These are phyloP conservation scores for Penicillium brasilianum DNA, from an alignment of 2,329 filamentous ascomycete genomes.

Conservation along the genomic window DNA sequence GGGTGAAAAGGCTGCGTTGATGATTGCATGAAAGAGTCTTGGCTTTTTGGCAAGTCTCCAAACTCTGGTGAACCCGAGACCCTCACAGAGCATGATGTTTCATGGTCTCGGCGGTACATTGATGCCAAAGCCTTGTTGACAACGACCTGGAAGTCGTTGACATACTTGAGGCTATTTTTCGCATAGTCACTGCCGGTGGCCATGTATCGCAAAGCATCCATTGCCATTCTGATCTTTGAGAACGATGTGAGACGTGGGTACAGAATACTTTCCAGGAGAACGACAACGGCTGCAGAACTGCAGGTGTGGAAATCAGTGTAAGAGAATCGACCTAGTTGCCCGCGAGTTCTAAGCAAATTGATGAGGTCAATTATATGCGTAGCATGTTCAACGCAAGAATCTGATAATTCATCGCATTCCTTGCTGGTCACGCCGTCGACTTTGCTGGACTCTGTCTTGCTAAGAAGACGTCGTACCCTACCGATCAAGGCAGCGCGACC, in stretches of 20 bases:
- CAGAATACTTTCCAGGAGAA: constrained; percentile 10
- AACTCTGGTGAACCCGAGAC: too few species aligned
- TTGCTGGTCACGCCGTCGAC: too few species aligned
- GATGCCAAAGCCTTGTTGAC: constrained; percentile 12
- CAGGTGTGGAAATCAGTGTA: constrained; percentile 12
- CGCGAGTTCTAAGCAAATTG: neutral
- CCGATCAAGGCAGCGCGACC: constrained; percentile 9
- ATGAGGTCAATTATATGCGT: constrained; percentile 1
- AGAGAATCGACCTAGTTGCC: constrained; percentile 9
- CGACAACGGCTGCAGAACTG: constrained; percentile 7
- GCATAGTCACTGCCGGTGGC: constrained; percentile 8
- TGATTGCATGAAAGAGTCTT: too few species aligned
- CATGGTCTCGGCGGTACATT: neutral
- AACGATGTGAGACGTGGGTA: constrained; percentile 10
- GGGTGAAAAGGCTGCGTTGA: too few species aligned
- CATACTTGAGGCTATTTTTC: constrained; percentile 7
- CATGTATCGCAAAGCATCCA: constrained; percentile 8
- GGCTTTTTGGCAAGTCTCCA: too few species aligned
- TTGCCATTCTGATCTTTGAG: constrained; percentile 8
- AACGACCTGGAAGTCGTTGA: constrained; percentile 5
- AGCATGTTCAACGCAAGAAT: too few species aligned
- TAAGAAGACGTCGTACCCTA: constrained; percentile 8
- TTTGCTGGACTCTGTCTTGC: neutral
- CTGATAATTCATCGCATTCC: too few species aligned
- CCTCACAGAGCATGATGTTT: too few species aligned